Evolutionary conservation across 148 eudicot genomes (phyloP).

Genomic region (Chenopodium quinoa): DNA sequence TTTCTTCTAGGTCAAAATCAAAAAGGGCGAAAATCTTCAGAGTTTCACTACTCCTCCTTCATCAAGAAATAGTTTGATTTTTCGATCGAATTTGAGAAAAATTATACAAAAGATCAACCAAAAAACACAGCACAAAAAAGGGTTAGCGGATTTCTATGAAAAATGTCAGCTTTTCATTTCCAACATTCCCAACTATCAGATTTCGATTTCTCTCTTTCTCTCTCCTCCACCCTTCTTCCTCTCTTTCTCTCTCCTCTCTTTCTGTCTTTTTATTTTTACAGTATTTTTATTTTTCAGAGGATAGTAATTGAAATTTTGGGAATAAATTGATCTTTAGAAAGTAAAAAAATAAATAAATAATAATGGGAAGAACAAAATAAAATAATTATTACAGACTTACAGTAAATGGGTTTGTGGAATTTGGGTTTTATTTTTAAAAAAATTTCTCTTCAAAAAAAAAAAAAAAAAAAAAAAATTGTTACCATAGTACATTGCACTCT

Average conservation of each 20-base stretch:
- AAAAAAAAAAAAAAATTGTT: no score
- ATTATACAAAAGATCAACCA: conserved; percentile 4
- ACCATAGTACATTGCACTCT: neutral
- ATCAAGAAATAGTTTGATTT: conserved; percentile 1
- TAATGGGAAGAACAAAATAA: neutral
- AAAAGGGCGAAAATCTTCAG: conserved; percentile 13
- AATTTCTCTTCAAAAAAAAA: no score
- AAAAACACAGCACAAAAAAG: neutral
- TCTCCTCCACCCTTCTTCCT: conserved; percentile 9
- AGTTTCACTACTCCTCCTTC: conserved; percentile 30
- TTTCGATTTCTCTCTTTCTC: conserved; percentile 32
- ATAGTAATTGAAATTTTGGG: conserved; percentile 32
- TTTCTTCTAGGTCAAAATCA: conserved; percentile 21
- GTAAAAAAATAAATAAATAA: no score
- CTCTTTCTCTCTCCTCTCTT: conserved; percentile 16
- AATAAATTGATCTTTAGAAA: conserved; percentile 2
- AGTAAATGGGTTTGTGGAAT: neutral
- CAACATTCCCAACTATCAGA: conserved; percentile 31
- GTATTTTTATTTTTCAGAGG: conserved; percentile 30
- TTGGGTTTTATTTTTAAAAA: neutral
- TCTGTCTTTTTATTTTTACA: conserved; percentile 17
- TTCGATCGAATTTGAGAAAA: conserved; percentile 18
- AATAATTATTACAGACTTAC: no score
- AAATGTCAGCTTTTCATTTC: conserved; percentile 35
- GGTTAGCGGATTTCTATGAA: conserved; percentile 16